A percentile compares a stretch with the other conserved stretches of the same genome.
Evolutionary conservation across 257 asterid genomes (phyloP).

Genomic region (Solanum bukasovii): DNA sequence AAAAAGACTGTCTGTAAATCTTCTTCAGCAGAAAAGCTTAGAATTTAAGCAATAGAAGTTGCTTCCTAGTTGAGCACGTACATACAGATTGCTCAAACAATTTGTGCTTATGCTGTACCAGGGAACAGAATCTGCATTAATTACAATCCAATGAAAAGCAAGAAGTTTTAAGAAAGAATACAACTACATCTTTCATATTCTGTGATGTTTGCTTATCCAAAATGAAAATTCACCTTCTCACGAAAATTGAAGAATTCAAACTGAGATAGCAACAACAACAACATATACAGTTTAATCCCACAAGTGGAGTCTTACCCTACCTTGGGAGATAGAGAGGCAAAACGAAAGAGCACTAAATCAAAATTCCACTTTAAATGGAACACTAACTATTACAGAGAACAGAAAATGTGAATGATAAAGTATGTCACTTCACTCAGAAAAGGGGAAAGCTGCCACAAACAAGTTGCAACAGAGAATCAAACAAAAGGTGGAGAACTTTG

Average conservation of each 20-base stretch:
- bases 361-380: not conserved
- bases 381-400: not conserved
- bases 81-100: not conserved
- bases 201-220: not conserved
- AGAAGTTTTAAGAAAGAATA: not conserved
- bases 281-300: not conserved
- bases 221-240: not conserved
- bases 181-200: not conserved
- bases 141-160: not conserved
- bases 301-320: not conserved
- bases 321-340: not conserved
- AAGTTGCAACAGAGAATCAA: not conserved
- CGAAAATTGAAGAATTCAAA: not conserved
- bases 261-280: not conserved
- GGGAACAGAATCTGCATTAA: not conserved
- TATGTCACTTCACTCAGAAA: not conserved
- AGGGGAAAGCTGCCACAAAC: not conserved
- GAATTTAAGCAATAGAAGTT: not conserved
- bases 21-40: not conserved
- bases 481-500: not conserved
- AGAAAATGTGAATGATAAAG: not conserved
- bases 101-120: not conserved
- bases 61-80: not conserved
- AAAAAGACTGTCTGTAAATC: not conserved
- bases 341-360: not conserved